These are phyloP conservation scores for Pyrenophora seminiperda DNA, from an alignment of 2,329 filamentous ascomycete genomes.

Conservation along the genomic window DNA sequence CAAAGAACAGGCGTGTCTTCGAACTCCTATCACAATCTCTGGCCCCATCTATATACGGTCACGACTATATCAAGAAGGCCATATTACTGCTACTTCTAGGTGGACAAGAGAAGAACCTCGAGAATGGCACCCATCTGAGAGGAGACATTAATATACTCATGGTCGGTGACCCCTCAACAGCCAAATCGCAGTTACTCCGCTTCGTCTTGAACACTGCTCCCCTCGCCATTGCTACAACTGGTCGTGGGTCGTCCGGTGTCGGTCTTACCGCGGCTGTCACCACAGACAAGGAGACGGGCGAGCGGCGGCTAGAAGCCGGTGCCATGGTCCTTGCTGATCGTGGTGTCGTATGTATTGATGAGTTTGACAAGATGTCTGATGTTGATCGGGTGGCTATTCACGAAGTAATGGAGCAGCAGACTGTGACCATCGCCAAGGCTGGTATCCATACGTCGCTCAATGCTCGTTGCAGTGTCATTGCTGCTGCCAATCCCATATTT, in stretches of 20 bases:
- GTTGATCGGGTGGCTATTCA: constrained; percentile 97
- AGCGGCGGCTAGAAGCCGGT: constrained; percentile 91
- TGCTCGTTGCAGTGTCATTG: constrained; percentile 93
- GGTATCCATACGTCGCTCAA: constrained; percentile 98
- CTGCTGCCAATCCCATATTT: constrained; percentile 95
- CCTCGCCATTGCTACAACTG: constrained; percentile 94
- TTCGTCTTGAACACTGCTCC: constrained; percentile 98
- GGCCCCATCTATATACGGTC: constrained; percentile 94
- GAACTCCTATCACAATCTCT: constrained; percentile 91
- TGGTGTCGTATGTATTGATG: constrained; percentile 97
- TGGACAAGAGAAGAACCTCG: constrained; percentile 97
- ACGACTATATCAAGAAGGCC: constrained; percentile 97
- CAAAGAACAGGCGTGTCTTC: constrained; percentile 93
- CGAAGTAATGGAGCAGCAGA: constrained; percentile 99
- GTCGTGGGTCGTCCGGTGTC: constrained; percentile 93
- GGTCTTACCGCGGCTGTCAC: constrained; percentile 97
- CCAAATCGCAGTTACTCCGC: constrained; percentile 95
- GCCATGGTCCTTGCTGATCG: constrained; percentile 98
- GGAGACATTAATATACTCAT: constrained; percentile 99
- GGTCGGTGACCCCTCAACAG: constrained; percentile 98
- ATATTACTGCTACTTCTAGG: constrained; percentile 93
- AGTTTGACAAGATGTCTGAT: constrained; percentile 99
- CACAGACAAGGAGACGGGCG: constrained; percentile 94
- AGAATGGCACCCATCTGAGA: constrained; percentile 96
- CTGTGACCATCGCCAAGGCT: constrained; percentile 97